phyloP scores from a whole-genome alignment of 768 basidiomycete species.

The Gymnopilus junonius region DNA sequence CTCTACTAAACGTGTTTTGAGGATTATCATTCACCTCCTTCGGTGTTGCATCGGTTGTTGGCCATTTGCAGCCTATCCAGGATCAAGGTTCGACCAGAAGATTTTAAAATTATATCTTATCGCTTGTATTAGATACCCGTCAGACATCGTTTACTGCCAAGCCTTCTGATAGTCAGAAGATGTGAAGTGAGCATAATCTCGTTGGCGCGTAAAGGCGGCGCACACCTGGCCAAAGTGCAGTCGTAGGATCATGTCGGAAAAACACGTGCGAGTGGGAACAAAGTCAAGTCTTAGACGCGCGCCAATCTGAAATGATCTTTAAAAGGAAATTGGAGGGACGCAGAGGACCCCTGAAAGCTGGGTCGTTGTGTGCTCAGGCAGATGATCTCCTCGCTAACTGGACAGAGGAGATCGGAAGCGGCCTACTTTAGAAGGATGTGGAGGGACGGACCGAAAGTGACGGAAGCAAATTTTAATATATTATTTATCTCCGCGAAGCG shows the following conservation, averaged over 20 bases:
- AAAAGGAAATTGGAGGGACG: background rate
- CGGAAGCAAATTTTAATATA: slow-evolving; percentile 2
- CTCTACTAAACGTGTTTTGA: slow-evolving; percentile 48
- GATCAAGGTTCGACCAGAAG: background rate
- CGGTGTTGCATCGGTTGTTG: slow-evolving; percentile 7
- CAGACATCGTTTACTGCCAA: background rate
- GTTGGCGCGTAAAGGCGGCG: background rate
- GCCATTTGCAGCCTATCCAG: background rate
- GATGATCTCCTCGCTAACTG: background rate
- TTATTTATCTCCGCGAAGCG: slow-evolving; percentile 14
- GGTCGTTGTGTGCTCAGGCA: background rate
- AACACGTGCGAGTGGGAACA: slow-evolving; percentile 1
- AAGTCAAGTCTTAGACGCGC: slow-evolving; percentile 12
- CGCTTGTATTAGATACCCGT: background rate
- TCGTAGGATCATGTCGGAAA: too few relatives aligned
- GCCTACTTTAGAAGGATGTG: background rate
- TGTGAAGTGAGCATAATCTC: background rate
- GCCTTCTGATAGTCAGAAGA: background rate
- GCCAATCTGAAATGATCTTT: background rate
- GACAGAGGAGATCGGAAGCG: slow-evolving; percentile 2
- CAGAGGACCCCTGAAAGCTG: background rate
- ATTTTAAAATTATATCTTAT: background rate
- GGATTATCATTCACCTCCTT: slow-evolving; percentile 1
- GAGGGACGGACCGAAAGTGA: slow-evolving; percentile 12
- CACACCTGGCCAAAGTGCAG: background rate